Percentiles rank a stretch among this genome's conserved stretches.
These are phyloP conservation scores for Lachancea thermotolerans DNA, from an alignment of 805 yeast species.

Conservation along the genomic window DNA sequence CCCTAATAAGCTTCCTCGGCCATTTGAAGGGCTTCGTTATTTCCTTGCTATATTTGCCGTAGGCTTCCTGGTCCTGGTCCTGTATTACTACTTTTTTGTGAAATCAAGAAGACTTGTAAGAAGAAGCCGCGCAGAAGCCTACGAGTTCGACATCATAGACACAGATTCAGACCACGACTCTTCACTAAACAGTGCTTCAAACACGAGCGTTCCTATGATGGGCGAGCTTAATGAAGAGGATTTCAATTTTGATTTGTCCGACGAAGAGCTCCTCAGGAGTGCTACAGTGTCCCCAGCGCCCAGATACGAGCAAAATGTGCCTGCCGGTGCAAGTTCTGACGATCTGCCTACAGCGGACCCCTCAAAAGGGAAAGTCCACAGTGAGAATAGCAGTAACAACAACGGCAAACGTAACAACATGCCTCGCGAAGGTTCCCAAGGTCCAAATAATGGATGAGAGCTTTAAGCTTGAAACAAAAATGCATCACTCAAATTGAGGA, in stretches of 20 bases:
- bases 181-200: conserved; percentile 19
- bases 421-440: too few species aligned
- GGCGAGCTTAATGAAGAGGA: conserved; percentile 23
- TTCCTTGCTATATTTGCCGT: conserved; percentile 51
- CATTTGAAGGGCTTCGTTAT: conserved; percentile 51
- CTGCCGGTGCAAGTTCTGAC: neutral
- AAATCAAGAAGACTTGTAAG: conserved; percentile 38
- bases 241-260: conserved; percentile 31
- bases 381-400: too few species aligned
- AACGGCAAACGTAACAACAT: too few species aligned
- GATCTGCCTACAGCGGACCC: conserved; percentile 1
- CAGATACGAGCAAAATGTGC: neutral
- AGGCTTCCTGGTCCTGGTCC: conserved; percentile 46
- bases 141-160: conserved; percentile 71
- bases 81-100: conserved; percentile 39
- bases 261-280: conserved; percentile 20
- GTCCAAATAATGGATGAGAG: too few species aligned
- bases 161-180: conserved; percentile 44
- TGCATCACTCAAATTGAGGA: too few species aligned
- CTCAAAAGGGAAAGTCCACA: neutral
- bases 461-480: too few species aligned
- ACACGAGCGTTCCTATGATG: conserved; percentile 8
- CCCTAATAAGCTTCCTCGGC: conserved; percentile 32
- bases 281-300: conserved; percentile 3
- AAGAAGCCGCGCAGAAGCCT: conserved; percentile 61